Percentiles rank a stretch among this genome's conserved stretches.
Evolutionary conservation across 495 filamentous ascomycete genomes (phyloP).

Genomic region (Penicillium canescens): DNA sequence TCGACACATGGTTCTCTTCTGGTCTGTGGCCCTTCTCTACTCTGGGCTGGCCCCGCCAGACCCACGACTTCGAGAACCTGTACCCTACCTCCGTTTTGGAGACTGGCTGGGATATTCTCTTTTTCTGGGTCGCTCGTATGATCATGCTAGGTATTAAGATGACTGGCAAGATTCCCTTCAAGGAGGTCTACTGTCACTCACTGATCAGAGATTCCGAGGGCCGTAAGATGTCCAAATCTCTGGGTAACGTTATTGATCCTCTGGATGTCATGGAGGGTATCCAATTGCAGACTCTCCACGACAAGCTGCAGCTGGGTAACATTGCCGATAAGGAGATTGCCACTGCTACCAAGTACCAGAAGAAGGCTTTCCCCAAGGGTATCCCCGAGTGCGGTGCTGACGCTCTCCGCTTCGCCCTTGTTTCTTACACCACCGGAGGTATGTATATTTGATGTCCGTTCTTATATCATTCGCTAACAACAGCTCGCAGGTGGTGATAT

Average conservation of each 20-base stretch:
- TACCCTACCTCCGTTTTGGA: slow-evolving; percentile 76
- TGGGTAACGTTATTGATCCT: slow-evolving; percentile 83
- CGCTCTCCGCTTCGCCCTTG: slow-evolving; percentile 78
- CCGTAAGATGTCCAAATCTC: slow-evolving; percentile 82
- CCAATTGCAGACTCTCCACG: slow-evolving; percentile 63
- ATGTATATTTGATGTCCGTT: slow-evolving; percentile 24
- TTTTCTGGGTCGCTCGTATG: slow-evolving; percentile 87
- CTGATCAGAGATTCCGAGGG: slow-evolving; percentile 77
- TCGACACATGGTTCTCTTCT: slow-evolving; percentile 84
- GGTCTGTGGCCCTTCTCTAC: slow-evolving; percentile 82
- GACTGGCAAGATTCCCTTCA: slow-evolving; percentile 75
- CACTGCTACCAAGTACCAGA: slow-evolving; percentile 73
- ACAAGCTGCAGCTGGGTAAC: slow-evolving; percentile 70
- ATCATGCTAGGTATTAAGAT: slow-evolving; percentile 78
- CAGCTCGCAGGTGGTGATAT: slow-evolving; percentile 65
- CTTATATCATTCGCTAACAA: slow-evolving; percentile 16
- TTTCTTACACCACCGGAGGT: slow-evolving; percentile 85
- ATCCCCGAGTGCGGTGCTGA: slow-evolving; percentile 89
- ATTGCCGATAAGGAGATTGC: slow-evolving; percentile 72
- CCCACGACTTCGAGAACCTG: slow-evolving; percentile 63
- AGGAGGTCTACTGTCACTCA: slow-evolving; percentile 76
- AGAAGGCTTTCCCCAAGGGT: slow-evolving; percentile 74
- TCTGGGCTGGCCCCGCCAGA: slow-evolving; percentile 76
- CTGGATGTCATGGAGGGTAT: slow-evolving; percentile 79
- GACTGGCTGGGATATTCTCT: slow-evolving; percentile 84